These are phyloP conservation scores for Pseudopyricularia javanii DNA, from an alignment of 2,329 filamentous ascomycete genomes.

Conservation along the genomic window DNA sequence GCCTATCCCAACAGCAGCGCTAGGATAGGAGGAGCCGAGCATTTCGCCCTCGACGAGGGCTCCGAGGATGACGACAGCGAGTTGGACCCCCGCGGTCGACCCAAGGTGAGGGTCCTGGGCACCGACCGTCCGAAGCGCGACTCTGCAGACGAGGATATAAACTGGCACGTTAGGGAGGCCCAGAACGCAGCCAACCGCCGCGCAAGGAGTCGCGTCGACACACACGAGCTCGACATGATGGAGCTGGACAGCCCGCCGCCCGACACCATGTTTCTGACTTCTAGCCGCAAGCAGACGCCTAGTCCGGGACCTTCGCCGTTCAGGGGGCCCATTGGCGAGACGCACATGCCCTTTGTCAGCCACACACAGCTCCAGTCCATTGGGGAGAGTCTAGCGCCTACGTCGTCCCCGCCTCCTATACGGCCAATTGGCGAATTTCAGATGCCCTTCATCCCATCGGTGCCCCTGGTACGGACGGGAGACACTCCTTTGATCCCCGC, in stretches of 20 bases:
- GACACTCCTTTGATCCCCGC: conserved; percentile 15
- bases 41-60: conserved; percentile 56
- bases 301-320: conserved; percentile 5
- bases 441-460: conserved; percentile 20
- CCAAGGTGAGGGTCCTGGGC: background rate
- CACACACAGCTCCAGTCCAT: conserved; percentile 15
- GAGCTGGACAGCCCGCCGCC: conserved; percentile 20
- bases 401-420: conserved; percentile 9
- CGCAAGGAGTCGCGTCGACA: conserved; percentile 6
- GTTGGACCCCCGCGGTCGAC: conserved; percentile 8
- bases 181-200: conserved; percentile 23
- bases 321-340: conserved; percentile 16
- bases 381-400: conserved; percentile 14
- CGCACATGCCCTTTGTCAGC: conserved; percentile 17
- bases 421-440: conserved; percentile 16
- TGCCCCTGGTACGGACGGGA: conserved; percentile 12
- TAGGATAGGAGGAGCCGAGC: conserved; percentile 56
- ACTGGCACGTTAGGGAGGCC: conserved; percentile 73
- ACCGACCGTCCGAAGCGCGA: conserved; percentile 31
- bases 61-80: conserved; percentile 38
- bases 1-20: conserved; percentile 65
- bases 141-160: conserved; percentile 47
- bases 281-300: conserved; percentile 10
- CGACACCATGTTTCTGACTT: conserved; percentile 22
- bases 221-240: conserved; percentile 18